Percentiles rank a stretch among this genome's conserved stretches.
Conservation (phyloP, 2,329 filamentous ascomycete species). For the Stagonosporopsis vannaccii region DNA sequence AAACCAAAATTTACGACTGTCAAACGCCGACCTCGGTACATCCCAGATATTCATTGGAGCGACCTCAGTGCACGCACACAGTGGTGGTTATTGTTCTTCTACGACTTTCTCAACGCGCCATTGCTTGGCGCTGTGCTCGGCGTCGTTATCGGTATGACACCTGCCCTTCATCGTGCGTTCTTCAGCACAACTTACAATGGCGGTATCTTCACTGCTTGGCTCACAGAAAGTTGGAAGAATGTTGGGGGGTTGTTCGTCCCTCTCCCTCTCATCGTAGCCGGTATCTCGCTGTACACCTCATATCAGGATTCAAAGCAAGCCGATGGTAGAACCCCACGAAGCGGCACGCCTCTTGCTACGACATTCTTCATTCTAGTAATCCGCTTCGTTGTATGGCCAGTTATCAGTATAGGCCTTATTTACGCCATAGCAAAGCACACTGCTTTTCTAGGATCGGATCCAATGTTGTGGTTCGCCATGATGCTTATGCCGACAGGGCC, state of each 20-base stretch:
- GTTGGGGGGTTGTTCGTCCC: constrained; percentile 38
- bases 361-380: constrained; percentile 35
- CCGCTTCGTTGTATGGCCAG: constrained; percentile 40
- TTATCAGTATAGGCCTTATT: constrained; percentile 57
- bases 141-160: constrained; percentile 36
- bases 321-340: not conserved
- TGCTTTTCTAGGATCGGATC: constrained; percentile 60
- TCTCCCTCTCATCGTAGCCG: constrained; percentile 39
- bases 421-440: constrained; percentile 61
- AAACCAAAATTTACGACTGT: constrained; percentile 33
- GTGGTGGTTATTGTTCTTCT: constrained; percentile 42
- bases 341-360: constrained; percentile 24
- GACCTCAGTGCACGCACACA: constrained; percentile 32
- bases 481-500: constrained; percentile 66
- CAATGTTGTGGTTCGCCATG: constrained; percentile 70
- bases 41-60: constrained; percentile 32
- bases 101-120: constrained; percentile 43
- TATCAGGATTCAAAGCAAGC: constrained; percentile 29
- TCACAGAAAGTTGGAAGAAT: constrained; percentile 41
- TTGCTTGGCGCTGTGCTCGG: constrained; percentile 38
- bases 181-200: constrained; percentile 35
- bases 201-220: constrained; percentile 40
- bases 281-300: constrained; percentile 37
- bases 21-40: constrained; percentile 35
- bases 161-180: constrained; percentile 34